Evolutionary conservation across 2,329 filamentous ascomycete genomes (phyloP), one percentile per base, ranked within the genome.

Genomic region (Fusarium metavorans): DNA sequence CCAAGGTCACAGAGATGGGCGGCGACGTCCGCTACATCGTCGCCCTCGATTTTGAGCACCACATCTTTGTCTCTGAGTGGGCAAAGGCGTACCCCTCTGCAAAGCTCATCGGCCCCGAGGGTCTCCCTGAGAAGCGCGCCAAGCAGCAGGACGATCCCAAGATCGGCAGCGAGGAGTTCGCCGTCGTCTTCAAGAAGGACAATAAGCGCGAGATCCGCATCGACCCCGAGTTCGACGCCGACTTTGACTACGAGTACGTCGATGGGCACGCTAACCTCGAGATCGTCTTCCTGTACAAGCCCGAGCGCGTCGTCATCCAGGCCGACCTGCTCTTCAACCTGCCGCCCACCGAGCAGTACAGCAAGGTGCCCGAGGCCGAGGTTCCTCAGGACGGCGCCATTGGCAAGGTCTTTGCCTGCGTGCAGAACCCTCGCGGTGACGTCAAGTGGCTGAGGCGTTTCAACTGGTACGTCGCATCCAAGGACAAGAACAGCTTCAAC

Each of bases 251-350:
- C 77, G 95, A 98, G 83, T 98, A 93, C 82, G 92, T 98, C 66
- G 89, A 93, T 77, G 90, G 90, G 4, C 90, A 98, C 83, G 85
- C 87, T 34, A 98, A 97, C 85, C 93, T 94, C 80, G 97, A 99
- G 84, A 85, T 98, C 34, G 95, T 97, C 30, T 95, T 98, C 84
- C 86, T 92, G 80, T 95, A 97, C 87, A 92, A 92, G 81, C 95
- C 94, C 0, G 92, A 94, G 14, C 86, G 87, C 66, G 93, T 95
- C 0, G 84, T 99, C 52, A 95, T 99, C 80, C 86, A 98, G 84
- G 97, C 95, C 7, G 97, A 99, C 82, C 84, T 98, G 48, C 81
- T 98, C 75, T 98, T 98, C 88, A 98, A 98, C 82, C 85, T 98
- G 37, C 97, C 97, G 0, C 91, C 95, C 1, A 90, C 86, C 0